Evolutionary conservation across 2,329 filamentous ascomycete genomes (phyloP).

Genomic region (Claviceps fusiformis): DNA sequence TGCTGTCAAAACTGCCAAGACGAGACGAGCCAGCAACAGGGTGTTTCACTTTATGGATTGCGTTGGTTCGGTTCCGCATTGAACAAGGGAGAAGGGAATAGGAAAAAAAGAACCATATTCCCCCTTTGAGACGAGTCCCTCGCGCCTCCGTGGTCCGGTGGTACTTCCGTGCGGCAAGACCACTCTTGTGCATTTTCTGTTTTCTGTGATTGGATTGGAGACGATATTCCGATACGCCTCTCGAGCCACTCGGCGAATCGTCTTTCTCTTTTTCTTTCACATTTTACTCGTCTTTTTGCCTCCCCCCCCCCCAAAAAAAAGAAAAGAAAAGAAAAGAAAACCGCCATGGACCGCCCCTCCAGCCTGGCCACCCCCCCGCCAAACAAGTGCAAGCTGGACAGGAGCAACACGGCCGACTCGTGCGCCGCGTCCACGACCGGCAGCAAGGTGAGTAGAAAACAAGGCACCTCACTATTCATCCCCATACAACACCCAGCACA

Average conservation of each 20-base stretch:
- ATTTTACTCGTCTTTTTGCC: not conserved
- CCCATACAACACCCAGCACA: not conserved
- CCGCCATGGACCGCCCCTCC: constrained; percentile 4
- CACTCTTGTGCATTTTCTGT: not conserved
- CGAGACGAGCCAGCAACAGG: not conserved
- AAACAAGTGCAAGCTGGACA: constrained; percentile 10
- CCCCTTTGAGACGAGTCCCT: not conserved
- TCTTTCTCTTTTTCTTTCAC: not conserved
- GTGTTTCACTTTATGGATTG: not conserved
- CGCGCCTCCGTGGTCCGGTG: not conserved
- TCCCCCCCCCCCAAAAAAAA: no score
- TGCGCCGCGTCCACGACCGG: constrained; percentile 8
- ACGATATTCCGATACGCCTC: not conserved
- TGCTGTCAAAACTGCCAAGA: not conserved
- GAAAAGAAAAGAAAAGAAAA: not conserved
- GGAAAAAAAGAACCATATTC: no score
- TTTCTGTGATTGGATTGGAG: not conserved
- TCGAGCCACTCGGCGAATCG: not conserved
- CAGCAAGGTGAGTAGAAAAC: constrained; percentile 12
- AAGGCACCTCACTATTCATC: not conserved
- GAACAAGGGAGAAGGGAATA: no score
- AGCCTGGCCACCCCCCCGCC: constrained; percentile 6
- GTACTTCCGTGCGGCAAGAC: not conserved
- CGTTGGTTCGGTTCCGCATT: not conserved
- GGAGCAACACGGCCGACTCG: constrained; percentile 12